A percentile compares a stretch with the other conserved stretches of the same genome.
Evolutionary conservation across 2,329 filamentous ascomycete genomes (phyloP).

Genomic region (Alternaria arborescens): DNA sequence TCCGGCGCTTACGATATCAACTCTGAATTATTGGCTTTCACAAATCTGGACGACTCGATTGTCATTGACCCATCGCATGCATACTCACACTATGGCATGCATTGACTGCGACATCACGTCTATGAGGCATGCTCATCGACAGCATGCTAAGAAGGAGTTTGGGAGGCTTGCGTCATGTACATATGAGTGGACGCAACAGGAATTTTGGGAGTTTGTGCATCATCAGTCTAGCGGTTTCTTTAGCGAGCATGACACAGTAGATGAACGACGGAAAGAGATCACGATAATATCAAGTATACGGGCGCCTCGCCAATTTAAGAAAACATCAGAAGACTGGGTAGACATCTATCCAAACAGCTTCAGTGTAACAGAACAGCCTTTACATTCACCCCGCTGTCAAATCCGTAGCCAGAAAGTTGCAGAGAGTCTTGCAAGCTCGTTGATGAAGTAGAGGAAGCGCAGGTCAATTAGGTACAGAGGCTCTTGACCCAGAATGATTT

Average conservation of each 20-base stretch:
- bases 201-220: neutral
- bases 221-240: neutral
- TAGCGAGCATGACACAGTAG: neutral
- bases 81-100: slow-evolving; percentile 18
- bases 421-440: neutral
- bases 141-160: neutral
- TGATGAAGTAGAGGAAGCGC: neutral
- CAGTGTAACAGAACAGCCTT: neutral
- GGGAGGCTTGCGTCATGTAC: neutral
- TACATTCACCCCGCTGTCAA: neutral
- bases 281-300: neutral
- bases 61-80: slow-evolving; percentile 39
- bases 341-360: neutral
- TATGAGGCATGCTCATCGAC: neutral
- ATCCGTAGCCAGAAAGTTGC: neutral
- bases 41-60: slow-evolving; percentile 42
- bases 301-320: neutral
- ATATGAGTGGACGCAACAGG: neutral
- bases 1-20: slow-evolving; percentile 43
- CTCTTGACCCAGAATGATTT: neutral
- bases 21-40: slow-evolving; percentile 41
- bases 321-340: neutral
- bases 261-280: neutral
- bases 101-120: neutral
- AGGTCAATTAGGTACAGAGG: neutral